Evolutionary conservation across 352 stramenopile genomes (phyloP).

Genomic region (Phytophthora aleatoria): DNA sequence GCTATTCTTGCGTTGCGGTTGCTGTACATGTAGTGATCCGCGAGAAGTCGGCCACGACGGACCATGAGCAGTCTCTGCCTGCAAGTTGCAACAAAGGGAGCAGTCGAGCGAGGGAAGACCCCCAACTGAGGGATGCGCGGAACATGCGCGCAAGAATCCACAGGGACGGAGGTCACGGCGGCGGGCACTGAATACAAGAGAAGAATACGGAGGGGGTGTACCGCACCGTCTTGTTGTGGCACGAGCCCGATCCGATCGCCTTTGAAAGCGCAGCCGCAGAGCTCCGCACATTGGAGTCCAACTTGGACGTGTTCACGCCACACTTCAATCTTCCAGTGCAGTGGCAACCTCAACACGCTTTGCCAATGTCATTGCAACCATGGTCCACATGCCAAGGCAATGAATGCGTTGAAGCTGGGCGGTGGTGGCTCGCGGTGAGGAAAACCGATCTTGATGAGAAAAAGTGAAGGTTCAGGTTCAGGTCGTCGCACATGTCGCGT

Average conservation of each 20-base stretch:
- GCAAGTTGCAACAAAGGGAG: slow-evolving; percentile 8
- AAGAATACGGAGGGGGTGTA: slow-evolving; percentile 16
- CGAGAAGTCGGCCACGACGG: slow-evolving; percentile 21
- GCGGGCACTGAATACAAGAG: background rate
- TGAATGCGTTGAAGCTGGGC: background rate
- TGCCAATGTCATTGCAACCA: slow-evolving; percentile 4
- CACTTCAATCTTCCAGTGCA: slow-evolving; percentile 8
- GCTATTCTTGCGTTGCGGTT: background rate
- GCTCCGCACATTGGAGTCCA: background rate
- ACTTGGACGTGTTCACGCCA: slow-evolving; percentile 18
- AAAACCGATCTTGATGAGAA: slow-evolving; percentile 19
- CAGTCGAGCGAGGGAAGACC: slow-evolving; percentile 12
- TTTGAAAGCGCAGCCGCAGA: slow-evolving; percentile 26
- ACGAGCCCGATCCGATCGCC: slow-evolving; percentile 17
- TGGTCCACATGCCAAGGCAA: background rate
- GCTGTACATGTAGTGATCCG: background rate
- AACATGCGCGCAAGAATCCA: slow-evolving; percentile 39
- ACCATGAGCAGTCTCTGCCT: slow-evolving; percentile 30
- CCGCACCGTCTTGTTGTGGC: slow-evolving; percentile 28
- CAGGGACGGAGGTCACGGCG: slow-evolving; percentile 28
- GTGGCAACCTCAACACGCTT: slow-evolving; percentile 7
- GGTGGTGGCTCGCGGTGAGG: background rate
- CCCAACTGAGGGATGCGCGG: slow-evolving; percentile 27
- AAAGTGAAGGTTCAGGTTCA: slow-evolving; percentile 33
- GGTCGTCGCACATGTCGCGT: slow-evolving; percentile 9